phyloP scores from a whole-genome alignment of 768 basidiomycete genomes.

The Amanita thiersii region DNA sequence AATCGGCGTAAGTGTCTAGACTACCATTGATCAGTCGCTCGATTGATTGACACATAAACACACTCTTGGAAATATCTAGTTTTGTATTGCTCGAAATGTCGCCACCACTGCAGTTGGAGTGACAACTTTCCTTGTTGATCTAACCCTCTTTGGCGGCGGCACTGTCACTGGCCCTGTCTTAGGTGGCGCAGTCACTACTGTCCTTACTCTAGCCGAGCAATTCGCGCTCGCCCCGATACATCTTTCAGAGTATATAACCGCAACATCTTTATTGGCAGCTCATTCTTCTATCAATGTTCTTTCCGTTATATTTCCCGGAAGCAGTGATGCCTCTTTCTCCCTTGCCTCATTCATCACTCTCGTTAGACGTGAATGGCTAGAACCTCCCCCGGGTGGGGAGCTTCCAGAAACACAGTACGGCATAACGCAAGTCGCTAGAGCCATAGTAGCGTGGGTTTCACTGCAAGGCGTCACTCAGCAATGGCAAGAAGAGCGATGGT shows the following conservation, averaged over 20 bases:
- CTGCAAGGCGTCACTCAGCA: slow-evolving; percentile 77
- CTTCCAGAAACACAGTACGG: slow-evolving; percentile 56
- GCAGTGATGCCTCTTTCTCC: slow-evolving; percentile 75
- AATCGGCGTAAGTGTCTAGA: slow-evolving; percentile 49
- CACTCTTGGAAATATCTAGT: slow-evolving; percentile 41
- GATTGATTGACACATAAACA: neutral
- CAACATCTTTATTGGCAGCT: slow-evolving; percentile 66
- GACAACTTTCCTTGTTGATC: slow-evolving; percentile 54
- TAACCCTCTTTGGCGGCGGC: slow-evolving; percentile 56
- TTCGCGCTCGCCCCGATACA: slow-evolving; percentile 69
- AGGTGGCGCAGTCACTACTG: slow-evolving; percentile 50
- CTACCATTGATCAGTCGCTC: neutral
- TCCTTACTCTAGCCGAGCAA: slow-evolving; percentile 59
- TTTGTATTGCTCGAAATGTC: slow-evolving; percentile 57
- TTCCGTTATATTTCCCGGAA: slow-evolving; percentile 63
- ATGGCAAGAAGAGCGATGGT: slow-evolving; percentile 71
- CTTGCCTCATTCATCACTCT: slow-evolving; percentile 72
- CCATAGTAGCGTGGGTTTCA: slow-evolving; percentile 73
- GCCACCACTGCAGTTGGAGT: slow-evolving; percentile 49
- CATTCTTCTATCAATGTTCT: slow-evolving; percentile 71
- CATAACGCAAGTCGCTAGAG: slow-evolving; percentile 56
- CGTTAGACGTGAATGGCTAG: slow-evolving; percentile 71
- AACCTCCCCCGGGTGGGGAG: slow-evolving; percentile 39
- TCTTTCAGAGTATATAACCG: slow-evolving; percentile 68
- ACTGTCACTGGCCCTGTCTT: slow-evolving; percentile 51